Evolutionary conservation across 257 asterid species (phyloP).

Genomic region (Striga asiatica): DNA sequence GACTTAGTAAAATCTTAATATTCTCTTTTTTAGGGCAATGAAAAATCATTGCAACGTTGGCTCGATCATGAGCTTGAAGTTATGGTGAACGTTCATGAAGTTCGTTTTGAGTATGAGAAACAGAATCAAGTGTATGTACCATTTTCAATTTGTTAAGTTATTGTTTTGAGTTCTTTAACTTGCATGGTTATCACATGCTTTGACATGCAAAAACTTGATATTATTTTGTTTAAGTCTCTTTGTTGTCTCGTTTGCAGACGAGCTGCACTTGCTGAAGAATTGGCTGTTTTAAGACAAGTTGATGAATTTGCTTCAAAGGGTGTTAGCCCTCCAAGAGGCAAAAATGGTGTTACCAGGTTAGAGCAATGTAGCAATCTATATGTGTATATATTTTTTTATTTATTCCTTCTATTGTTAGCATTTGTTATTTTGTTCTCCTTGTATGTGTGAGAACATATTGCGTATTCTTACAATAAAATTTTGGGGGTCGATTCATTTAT

Average conservation of each 20-base stretch:
- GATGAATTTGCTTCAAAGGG: slow-evolving; percentile 87
- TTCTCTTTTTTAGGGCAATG: slow-evolving; percentile 53
- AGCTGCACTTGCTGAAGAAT: slow-evolving; percentile 94
- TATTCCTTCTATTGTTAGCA: neutral
- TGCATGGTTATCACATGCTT: neutral
- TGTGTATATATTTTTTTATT: neutral
- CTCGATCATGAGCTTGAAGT: slow-evolving; percentile 97
- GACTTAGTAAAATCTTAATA: neutral
- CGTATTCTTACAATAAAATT: too few species aligned
- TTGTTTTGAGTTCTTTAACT: neutral
- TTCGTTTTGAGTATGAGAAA: slow-evolving; percentile 96
- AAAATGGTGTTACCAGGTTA: slow-evolving; percentile 79
- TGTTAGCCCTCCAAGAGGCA: slow-evolving; percentile 78
- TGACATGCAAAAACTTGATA: neutral
- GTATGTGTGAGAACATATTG: too few species aligned
- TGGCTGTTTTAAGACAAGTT: slow-evolving; percentile 80
- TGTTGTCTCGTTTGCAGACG: slow-evolving; percentile 41
- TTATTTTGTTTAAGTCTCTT: neutral
- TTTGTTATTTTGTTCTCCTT: too few species aligned
- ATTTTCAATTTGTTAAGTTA: neutral
- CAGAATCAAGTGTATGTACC: slow-evolving; percentile 94
- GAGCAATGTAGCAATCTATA: neutral
- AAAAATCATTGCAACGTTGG: slow-evolving; percentile 86
- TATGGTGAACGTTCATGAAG: slow-evolving; percentile 98
- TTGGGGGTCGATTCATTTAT: too few species aligned